Conservation (phyloP, 2,329 filamentous ascomycete genomes). For the Didymellaceae sp. region DNA sequence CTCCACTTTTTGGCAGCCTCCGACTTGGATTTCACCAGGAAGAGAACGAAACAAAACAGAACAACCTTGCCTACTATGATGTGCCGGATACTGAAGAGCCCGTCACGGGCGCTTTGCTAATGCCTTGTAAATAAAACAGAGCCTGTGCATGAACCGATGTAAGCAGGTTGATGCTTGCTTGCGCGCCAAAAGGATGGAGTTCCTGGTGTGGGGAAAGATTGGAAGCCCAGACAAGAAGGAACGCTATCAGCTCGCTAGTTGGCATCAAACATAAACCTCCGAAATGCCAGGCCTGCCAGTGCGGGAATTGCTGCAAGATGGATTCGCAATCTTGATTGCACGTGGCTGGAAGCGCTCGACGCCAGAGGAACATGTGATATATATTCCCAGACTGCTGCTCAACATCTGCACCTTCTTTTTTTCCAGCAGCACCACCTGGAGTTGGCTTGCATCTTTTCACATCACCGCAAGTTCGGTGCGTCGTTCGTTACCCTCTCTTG, state of each 20-base stretch:
- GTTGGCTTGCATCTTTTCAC: constrained; percentile 11
- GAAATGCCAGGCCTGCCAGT: constrained; percentile 17
- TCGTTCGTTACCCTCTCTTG: constrained; percentile 18
- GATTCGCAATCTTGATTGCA: constrained; percentile 6
- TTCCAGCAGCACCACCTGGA: constrained; percentile 10
- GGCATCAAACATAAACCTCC: constrained; percentile 16
- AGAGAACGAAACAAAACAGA: constrained; percentile 7
- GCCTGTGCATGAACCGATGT: neutral
- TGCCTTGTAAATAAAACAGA: neutral
- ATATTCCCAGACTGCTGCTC: constrained; percentile 11
- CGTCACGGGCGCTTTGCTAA: neutral
- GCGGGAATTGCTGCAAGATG: constrained; percentile 11
- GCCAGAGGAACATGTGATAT: constrained; percentile 9
- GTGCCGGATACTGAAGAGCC: neutral
- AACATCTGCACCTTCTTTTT: constrained; percentile 3
- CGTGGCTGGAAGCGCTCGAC: constrained; percentile 1
- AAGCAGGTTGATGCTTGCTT: neutral
- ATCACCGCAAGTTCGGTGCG: constrained; percentile 20
- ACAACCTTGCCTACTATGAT: neutral
- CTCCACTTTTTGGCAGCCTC: neutral
- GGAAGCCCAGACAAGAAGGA: neutral
- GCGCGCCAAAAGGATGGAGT: neutral
- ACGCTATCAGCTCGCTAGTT: constrained; percentile 9
- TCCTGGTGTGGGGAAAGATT: constrained; percentile 4
- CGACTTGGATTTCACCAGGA: constrained; percentile 1